phyloP scores from a whole-genome alignment of 768 basidiomycete species.

The Austroboletus eburneus region DNA sequence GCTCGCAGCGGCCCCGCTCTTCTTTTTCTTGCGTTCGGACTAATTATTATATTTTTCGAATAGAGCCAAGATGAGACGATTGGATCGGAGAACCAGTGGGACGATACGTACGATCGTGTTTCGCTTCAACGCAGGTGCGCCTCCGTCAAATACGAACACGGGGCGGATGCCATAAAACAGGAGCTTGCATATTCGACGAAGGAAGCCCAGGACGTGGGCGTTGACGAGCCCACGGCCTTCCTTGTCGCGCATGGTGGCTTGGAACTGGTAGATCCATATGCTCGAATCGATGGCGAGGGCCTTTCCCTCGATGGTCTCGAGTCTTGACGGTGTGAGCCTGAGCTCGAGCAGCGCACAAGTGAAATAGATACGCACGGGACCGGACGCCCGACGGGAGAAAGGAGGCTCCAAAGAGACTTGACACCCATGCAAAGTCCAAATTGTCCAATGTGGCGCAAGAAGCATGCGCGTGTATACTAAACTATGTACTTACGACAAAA shows the following conservation, averaged over 20 bases:
- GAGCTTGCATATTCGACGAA: slow-evolving; percentile 88
- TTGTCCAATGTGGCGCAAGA: background rate
- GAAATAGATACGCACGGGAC: slow-evolving; percentile 60
- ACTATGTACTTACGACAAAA: too few relatives aligned
- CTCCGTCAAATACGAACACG: slow-evolving; percentile 98
- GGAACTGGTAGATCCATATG: slow-evolving; percentile 99
- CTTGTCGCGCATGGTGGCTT: slow-evolving; percentile 98
- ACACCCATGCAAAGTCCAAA: slow-evolving; percentile 96
- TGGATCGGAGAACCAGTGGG: too few relatives aligned
- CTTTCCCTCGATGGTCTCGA: slow-evolving; percentile 95
- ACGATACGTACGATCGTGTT: slow-evolving; percentile 69
- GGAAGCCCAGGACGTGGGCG: slow-evolving; percentile 89
- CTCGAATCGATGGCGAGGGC: slow-evolving; percentile 96
- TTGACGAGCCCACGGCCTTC: slow-evolving; percentile 88
- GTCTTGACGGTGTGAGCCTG: slow-evolving; percentile 40
- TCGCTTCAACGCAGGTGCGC: slow-evolving; percentile 86
- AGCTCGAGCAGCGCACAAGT: background rate
- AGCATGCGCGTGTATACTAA: background rate
- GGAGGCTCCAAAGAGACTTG: slow-evolving; percentile 90
- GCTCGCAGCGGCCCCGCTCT: slow-evolving; percentile 81
- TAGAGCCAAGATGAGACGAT: too few relatives aligned
- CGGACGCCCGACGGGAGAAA: slow-evolving; percentile 91
- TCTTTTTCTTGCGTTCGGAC: slow-evolving; percentile 88
- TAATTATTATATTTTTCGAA: slow-evolving; percentile 27
- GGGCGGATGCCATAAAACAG: slow-evolving; percentile 97